phyloP scores from a whole-genome alignment of 176 grass and related monocot genomes.

The Microstegium vimineum region DNA sequence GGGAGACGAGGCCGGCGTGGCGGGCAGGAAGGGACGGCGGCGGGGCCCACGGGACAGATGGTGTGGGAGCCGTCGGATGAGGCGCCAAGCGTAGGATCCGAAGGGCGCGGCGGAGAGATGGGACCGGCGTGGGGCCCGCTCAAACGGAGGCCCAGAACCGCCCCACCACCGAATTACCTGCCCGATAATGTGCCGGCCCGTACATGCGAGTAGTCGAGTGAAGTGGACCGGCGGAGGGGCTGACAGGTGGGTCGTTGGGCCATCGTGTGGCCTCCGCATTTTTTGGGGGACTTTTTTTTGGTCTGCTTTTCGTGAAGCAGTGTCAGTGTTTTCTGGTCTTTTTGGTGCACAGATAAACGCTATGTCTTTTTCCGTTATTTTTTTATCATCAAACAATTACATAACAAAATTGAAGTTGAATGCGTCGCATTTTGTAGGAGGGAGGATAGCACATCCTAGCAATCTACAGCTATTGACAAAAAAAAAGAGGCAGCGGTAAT shows the following conservation, averaged over 20 bases:
- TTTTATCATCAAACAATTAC: not conserved
- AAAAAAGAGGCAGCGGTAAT: not conserved
- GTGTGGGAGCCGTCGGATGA: conserved; percentile 32
- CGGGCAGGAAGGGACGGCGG: conserved; percentile 20
- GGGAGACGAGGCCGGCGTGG: conserved; percentile 14
- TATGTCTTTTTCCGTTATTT: not conserved
- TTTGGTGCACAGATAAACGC: not conserved
- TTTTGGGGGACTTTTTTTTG: not conserved
- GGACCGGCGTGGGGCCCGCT: conserved; percentile 37
- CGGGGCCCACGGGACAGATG: conserved; percentile 8
- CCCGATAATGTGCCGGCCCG: conserved; percentile 29
- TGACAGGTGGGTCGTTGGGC: conserved; percentile 3
- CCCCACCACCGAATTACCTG: conserved; percentile 43
- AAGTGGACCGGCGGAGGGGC: not conserved
- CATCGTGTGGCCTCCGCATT: not conserved
- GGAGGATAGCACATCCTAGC: not conserved
- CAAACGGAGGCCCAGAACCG: conserved; percentile 28
- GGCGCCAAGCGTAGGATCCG: conserved; percentile 40
- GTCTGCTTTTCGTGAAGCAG: not conserved
- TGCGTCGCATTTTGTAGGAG: not conserved
- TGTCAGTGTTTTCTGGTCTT: conserved; percentile 16
- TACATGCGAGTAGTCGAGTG: not conserved
- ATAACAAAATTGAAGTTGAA: not conserved
- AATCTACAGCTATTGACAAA: not conserved
- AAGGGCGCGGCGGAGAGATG: too few species aligned